A percentile compares a stretch with the other conserved stretches of the same genome.
Evolutionary conservation across 2,329 filamentous ascomycete species (phyloP).

Genomic region (Xylaria hypoxylon): DNA sequence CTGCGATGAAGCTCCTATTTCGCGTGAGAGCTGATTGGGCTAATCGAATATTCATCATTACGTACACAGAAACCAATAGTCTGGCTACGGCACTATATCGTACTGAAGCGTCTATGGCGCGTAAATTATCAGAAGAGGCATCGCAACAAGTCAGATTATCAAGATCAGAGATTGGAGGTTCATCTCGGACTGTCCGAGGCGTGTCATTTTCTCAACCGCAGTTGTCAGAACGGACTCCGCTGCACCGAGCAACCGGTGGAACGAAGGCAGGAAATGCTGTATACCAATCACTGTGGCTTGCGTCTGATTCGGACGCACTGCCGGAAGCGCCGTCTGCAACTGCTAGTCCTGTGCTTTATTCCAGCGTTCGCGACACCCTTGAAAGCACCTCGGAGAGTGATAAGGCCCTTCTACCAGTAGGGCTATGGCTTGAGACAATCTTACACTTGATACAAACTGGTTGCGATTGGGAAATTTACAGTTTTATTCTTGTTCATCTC

Average conservation of each 20-base stretch:
- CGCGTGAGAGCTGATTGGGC: conserved; percentile 85
- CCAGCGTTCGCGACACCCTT: conserved; percentile 48
- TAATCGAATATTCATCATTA: conserved; percentile 78
- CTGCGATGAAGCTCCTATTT: conserved; percentile 82
- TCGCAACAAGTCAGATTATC: conserved; percentile 58
- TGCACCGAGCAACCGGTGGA: conserved; percentile 58
- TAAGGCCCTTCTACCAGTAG: conserved; percentile 66
- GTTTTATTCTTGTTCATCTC: conserved; percentile 86
- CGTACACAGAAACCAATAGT: conserved; percentile 76
- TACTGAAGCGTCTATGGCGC: conserved; percentile 64
- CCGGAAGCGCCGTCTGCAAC: conserved; percentile 60
- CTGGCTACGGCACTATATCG: conserved; percentile 79
- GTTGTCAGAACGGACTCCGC: conserved; percentile 56
- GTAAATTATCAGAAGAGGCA: conserved; percentile 65
- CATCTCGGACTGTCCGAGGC: conserved; percentile 61
- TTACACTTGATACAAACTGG: conserved; percentile 79
- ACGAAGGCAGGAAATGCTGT: conserved; percentile 49
- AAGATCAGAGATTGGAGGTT: conserved; percentile 58
- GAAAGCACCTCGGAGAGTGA: conserved; percentile 41
- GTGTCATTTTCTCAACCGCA: conserved; percentile 64
- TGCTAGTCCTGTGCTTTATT: conserved; percentile 65
- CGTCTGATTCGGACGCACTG: conserved; percentile 67
- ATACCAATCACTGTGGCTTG: conserved; percentile 68
- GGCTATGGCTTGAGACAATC: conserved; percentile 81
- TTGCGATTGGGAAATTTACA: conserved; percentile 91